phyloP scores from a whole-genome alignment of 2,329 filamentous ascomycete species.

The Hymenoscyphus infarciens region DNA sequence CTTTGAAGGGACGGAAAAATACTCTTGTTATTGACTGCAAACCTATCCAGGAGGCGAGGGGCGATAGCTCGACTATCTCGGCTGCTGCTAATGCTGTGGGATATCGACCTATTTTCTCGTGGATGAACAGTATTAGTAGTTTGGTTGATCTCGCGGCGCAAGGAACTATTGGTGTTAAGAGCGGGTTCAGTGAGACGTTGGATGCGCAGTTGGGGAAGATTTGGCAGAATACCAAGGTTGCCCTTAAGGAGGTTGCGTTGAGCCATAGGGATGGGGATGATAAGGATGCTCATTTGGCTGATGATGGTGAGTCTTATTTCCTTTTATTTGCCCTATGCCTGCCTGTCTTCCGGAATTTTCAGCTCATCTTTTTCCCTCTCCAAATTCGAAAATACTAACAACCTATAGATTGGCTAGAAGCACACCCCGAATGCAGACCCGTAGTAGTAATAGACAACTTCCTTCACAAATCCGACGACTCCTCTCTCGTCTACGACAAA shows the following conservation, averaged over 20 bases:
- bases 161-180: slow-evolving; percentile 89
- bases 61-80: slow-evolving; percentile 80
- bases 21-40: slow-evolving; percentile 91
- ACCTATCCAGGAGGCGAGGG: slow-evolving; percentile 83
- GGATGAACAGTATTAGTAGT: slow-evolving; percentile 92
- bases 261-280: slow-evolving; percentile 67
- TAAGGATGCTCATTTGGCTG: slow-evolving; percentile 66
- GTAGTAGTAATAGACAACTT: slow-evolving; percentile 93
- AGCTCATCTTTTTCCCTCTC: too few species aligned
- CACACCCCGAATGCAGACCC: slow-evolving; percentile 77
- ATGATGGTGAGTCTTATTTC: slow-evolving; percentile 52
- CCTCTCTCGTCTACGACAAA: slow-evolving; percentile 67
- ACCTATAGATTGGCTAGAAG: slow-evolving; percentile 69
- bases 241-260: slow-evolving; percentile 74
- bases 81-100: slow-evolving; percentile 80
- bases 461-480: slow-evolving; percentile 70
- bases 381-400: neutral
- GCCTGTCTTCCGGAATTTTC: too few species aligned
- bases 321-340: too few species aligned
- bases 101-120: slow-evolving; percentile 90
- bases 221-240: slow-evolving; percentile 74
- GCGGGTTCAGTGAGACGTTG: slow-evolving; percentile 88
- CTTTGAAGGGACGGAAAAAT: slow-evolving; percentile 69
- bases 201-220: slow-evolving; percentile 90
- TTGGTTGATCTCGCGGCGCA: slow-evolving; percentile 90